Base-by-base conservation (phyloP, 1,284 basidiomycete genomes). In the Phylloboletellus chloephorus region DNA sequence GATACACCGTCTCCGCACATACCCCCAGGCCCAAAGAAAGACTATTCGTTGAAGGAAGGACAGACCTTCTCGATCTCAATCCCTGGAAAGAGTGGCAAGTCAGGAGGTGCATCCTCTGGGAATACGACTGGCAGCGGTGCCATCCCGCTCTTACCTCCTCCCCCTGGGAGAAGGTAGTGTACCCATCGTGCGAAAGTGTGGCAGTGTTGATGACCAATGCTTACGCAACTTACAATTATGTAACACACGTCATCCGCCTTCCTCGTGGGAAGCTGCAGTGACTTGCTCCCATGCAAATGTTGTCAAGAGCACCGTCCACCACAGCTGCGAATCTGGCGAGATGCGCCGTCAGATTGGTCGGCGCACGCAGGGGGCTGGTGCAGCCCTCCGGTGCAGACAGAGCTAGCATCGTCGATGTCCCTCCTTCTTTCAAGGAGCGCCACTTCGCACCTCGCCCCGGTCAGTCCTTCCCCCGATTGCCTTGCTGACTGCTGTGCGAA, bases 31-130 rank as follows among this genome's bases (percentile, higher is more conserved):
- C 90, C 88, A 2, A 91, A 92, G 71, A 89, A 90, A 62, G 95
- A 98, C 59, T 98, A 96, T 62, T 88, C 85, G 24, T 69, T 98
- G 52, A 98, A 97, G 60, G 91, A 94, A 56, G 96, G 96, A 11
- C 88, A 98, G 61, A 98, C 94, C 0, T 94, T 98, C 63, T 85
- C 83, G 10, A 94, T 97, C 57, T 76, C 78, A 37, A 87, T 97
- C 44, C 93, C 93, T 7, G 91, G 91, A 7, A 74, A 75, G 47
- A 69, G 62, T 47, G 71, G 66, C 52, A 48, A 63, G 19, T 48
- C 63, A 5, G 52, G 49, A 24, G 47, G 46, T 21, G 44, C 57
- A 37, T 52, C 56, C 5, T 52, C 55, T n/a, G 55, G 55, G 13
- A 50, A 49, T 7, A 43, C 52, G 23, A 41, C 50, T 34, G 48